These are phyloP conservation scores for Podila verticillata DNA, from an alignment of 192 early-diverging fungal species.

Conservation along the genomic window DNA sequence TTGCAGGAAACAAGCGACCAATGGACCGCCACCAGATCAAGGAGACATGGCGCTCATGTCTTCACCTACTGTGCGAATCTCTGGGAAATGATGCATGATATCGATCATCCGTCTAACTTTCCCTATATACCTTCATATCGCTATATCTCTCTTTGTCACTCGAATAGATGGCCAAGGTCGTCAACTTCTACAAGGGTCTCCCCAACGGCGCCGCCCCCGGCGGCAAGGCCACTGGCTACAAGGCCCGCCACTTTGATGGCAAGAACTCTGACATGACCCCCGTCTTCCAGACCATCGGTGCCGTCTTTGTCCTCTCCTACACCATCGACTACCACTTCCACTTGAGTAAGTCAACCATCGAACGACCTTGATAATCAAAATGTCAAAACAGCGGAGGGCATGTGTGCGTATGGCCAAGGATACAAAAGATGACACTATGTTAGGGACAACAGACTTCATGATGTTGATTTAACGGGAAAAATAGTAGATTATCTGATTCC, in stretches of 20 bases:
- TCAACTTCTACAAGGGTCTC: constrained; percentile 78
- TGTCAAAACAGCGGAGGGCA: no score
- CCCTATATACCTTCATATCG: no score
- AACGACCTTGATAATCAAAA: no score
- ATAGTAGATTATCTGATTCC: constrained; percentile 17
- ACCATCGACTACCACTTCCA: constrained; percentile 82
- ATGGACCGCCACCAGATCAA: no score
- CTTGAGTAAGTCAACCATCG: constrained; percentile 79
- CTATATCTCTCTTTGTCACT: neutral
- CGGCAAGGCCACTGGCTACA: constrained; percentile 71
- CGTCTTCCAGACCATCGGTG: constrained; percentile 68
- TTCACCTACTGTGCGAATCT: no score
- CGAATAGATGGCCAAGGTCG: constrained; percentile 64
- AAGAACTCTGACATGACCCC: constrained; percentile 75
- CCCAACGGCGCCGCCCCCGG: constrained; percentile 73
- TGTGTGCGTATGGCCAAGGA: no score
- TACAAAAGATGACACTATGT: constrained; percentile 24
- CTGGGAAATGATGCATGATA: no score
- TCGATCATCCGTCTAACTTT: no score
- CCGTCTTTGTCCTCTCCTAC: constrained; percentile 68
- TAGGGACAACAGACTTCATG: constrained; percentile 21
- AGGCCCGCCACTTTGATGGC: constrained; percentile 77
- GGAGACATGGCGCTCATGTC: no score
- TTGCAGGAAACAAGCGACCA: no score
- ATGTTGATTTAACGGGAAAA: constrained; percentile 26